Evolutionary conservation across 1,284 basidiomycete species (phyloP), one percentile per base, ranked within the genome.

Genomic region (Tilletia horrida): DNA sequence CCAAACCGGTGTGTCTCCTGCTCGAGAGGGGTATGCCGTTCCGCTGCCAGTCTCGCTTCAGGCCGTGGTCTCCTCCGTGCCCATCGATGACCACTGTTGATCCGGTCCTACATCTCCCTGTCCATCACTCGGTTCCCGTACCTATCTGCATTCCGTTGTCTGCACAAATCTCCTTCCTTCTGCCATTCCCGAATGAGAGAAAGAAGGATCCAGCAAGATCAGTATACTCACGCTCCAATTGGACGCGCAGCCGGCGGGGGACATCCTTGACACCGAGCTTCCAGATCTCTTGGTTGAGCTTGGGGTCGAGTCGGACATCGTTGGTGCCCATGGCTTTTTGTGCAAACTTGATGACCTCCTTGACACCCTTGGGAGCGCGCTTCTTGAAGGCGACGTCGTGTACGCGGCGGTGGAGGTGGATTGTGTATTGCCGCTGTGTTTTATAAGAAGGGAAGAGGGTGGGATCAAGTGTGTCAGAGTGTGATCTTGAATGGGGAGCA

Each of bases 201-300:
- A 43, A 45, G 43, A 45, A 64, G 25, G 57, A 23, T 61, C 57
- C 18, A 42, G 35, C n/a, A n/a, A 61, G 57, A 42, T 43, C 62
- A 25, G 23, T 62, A 40, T 61, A 68, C 70, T 72, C 67, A 66
- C 80, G 77, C 73, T 81, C 80, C 43, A 81, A 74, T 62, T 79
- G 73, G 47, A 81, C 78, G 62, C 80, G 77, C 47, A 81, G 68
- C 42, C 80, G 73, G 68, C 77, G 73, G 62, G 80, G 80, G 63
- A 79, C 76, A 69, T 80, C 79, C 76, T 80, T 80, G 67, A 81
- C 73, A 71, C 80, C 80, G 69, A 76, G 72, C 74, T 79, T 78
- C 80, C 80, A 81, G 67, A 81, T 73, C 74, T 79, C 80, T 72
- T 81, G 77, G 76, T 81, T 81, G 64, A 80, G 73, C 76, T 81